A percentile compares a stretch with the other conserved stretches of the same genome.
phyloP scores from a whole-genome alignment of 345 rosid genomes.

The Rubroshorea leprosula region DNA sequence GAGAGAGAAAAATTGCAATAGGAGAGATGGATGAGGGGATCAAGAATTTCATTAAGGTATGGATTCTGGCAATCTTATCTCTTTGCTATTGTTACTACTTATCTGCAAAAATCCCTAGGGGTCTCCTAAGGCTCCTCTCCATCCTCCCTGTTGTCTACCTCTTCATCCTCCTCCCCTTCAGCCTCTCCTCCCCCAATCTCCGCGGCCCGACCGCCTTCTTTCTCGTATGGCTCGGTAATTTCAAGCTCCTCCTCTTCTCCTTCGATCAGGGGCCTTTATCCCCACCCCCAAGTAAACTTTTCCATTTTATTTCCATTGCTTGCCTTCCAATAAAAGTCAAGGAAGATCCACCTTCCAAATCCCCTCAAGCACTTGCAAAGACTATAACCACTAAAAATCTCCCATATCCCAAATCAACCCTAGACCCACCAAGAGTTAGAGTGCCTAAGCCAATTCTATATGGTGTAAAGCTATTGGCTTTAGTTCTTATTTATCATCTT shows the following conservation, averaged over 20 bases:
- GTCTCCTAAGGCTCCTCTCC: constrained; percentile 39
- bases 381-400: too few relatives aligned
- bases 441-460: constrained; percentile 10
- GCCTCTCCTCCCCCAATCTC: constrained; percentile 31
- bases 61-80: background rate
- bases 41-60: background rate
- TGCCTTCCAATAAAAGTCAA: constrained; percentile 51
- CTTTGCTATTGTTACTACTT: background rate
- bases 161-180: constrained; percentile 48
- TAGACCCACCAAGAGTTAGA: too few relatives aligned
- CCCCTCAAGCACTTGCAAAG: too few relatives aligned
- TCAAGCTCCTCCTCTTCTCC: constrained; percentile 64
- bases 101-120: constrained; percentile 32
- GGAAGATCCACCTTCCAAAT: constrained; percentile 6
- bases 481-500: constrained; percentile 24
- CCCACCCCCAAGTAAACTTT: constrained; percentile 32
- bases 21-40: background rate
- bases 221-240: constrained; percentile 54
- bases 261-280: constrained; percentile 54
- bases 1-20: too few relatives aligned
- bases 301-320: constrained; percentile 51
- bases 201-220: constrained; percentile 31
- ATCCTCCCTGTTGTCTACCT: constrained; percentile 39
- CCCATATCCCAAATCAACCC: too few relatives aligned
- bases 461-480: constrained; percentile 26